Percentiles rank a stretch among this genome's conserved stretches.
Conservation (phyloP, 2,329 filamentous ascomycete species). For the Xylariaceae sp. region DNA sequence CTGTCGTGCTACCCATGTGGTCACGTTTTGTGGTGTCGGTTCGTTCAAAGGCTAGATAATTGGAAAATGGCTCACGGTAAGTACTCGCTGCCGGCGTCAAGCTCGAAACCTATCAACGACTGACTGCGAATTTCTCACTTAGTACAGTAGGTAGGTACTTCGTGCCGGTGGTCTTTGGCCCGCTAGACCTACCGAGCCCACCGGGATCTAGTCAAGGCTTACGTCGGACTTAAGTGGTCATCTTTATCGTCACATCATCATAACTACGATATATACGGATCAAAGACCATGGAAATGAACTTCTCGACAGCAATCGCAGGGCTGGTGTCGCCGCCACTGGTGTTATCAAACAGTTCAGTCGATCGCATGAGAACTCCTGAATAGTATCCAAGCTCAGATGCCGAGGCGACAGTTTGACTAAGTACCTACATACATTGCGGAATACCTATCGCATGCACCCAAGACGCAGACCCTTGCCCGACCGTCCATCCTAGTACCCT, state of each 20-base stretch:
- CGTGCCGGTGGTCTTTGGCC: neutral
- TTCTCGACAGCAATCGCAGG: neutral
- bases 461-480: neutral
- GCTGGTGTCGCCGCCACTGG: neutral
- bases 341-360: neutral
- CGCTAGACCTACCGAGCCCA: neutral
- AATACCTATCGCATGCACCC: neutral
- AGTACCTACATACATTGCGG: neutral
- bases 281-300: neutral
- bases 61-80: neutral
- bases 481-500: constrained; percentile 12
- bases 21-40: neutral
- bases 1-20: neutral
- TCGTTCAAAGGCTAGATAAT: neutral
- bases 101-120: neutral
- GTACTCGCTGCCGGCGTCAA: neutral
- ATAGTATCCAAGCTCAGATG: neutral
- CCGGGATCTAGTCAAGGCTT: neutral
- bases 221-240: neutral
- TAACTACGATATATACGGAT: neutral
- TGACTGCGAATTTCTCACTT: neutral
- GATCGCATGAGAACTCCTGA: too few species aligned
- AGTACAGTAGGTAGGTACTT: neutral
- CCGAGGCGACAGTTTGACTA: neutral
- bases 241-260: neutral